Evolutionary conservation across 306 rosid genomes (phyloP).

Genomic region (Vachellia pachyceras): DNA sequence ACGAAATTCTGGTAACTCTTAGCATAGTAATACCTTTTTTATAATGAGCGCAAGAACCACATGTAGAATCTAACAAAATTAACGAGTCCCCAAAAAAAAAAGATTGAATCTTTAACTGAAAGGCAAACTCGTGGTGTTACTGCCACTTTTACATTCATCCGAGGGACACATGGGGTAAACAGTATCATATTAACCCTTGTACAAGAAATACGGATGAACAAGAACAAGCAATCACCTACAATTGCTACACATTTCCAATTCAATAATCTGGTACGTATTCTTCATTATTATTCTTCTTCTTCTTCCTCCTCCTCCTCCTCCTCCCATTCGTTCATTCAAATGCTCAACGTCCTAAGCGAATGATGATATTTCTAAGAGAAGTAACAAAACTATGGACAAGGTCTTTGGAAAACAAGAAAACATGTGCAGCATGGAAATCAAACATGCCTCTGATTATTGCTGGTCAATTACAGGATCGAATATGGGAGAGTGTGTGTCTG

Average conservation of each 20-base stretch:
- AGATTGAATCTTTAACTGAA: conserved; percentile 41
- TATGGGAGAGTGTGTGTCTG: neutral
- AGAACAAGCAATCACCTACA: conserved; percentile 15
- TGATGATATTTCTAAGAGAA: neutral
- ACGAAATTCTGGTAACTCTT: conserved; percentile 15
- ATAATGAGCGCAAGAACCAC: conserved; percentile 34
- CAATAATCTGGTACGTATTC: neutral
- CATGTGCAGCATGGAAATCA: too few relatives aligned
- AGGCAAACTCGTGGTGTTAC: conserved; percentile 1
- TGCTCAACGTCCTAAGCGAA: conserved; percentile 12
- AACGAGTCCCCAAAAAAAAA: too few relatives aligned
- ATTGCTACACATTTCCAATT: conserved; percentile 17
- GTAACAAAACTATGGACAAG: conserved; percentile 35
- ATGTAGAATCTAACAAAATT: conserved; percentile 16
- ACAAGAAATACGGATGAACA: conserved; percentile 16
- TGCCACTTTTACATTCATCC: conserved; percentile 25
- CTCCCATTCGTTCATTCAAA: neutral
- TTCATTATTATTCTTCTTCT: too few relatives aligned
- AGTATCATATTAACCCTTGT: conserved; percentile 3
- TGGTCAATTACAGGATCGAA: conserved; percentile 32
- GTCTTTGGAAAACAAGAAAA: neutral
- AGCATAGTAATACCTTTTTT: neutral
- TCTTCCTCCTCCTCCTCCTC: neutral
- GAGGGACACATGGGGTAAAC: conserved; percentile 13
- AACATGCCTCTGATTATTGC: neutral